Base-by-base conservation (phyloP, 78 protist genomes). In the Creolimax fragrantissima region DNA sequence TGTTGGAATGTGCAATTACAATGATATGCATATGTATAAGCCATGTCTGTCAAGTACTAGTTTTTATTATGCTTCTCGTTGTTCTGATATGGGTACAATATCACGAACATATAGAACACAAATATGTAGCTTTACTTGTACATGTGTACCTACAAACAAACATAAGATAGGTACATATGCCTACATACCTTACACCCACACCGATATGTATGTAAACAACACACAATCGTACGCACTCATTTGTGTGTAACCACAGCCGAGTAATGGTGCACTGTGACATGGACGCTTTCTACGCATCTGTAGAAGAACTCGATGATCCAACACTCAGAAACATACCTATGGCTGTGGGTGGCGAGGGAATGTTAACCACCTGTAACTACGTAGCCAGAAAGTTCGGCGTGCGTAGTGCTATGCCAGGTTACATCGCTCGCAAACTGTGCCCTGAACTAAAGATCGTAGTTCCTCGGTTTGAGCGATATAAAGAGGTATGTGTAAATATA, bases 401-500 rank as follows among this genome's bases (percentile, higher is more conserved):
- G 39, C 90, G 97, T 3, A 5, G 91, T 41, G 97, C 95, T 32
- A 95, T 95, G 97, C 97, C 97, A 4, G 97, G 97, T 3, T 47
- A 11, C 36, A 3, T 67, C 67, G 92, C 81, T 3, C 11, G 43
- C 45, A 3, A 4, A 32, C 90, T 93, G n/a, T 91, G 93, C 43
- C 74, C 92, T 11, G 43, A 90, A 35, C 89, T 95, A 35, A 17
- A 24, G 4, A 6, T 95, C 24, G 94, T 93, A 39, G 7, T 36
- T 44, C 43, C 4, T 6, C 3, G 45, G 93, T 88, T 86, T 42
- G 41, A 37, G 32, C 35, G 11, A 88, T 95, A 95, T 92, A 17
- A 58, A 1, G 74, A 58, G 74, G 74, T 58, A 24, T 32, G 74
- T 58, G 74, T n/a, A n/a, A n/a, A n/a, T n/a, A n/a, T n/a, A n/a